phyloP scores from a whole-genome alignment of 345 rosid species.

The Populus alba region DNA sequence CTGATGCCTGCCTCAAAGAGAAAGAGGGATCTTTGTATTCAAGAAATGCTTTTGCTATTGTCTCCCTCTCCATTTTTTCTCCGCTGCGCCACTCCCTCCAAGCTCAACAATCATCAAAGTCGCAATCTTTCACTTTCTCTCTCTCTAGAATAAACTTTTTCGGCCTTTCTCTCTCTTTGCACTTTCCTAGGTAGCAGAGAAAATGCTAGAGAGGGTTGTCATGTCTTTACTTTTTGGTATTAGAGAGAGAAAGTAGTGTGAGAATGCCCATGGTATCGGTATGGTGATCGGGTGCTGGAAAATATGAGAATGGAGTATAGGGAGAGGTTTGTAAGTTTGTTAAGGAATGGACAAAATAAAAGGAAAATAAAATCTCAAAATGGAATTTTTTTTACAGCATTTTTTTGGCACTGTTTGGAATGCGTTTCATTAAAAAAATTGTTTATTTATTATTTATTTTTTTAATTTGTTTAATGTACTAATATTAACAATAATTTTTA shows the following conservation, averaged over 20 bases:
- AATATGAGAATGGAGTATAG: background rate
- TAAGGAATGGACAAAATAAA: no score
- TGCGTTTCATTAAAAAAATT: no score
- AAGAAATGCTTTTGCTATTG: conserved; percentile 21
- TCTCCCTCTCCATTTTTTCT: conserved; percentile 6
- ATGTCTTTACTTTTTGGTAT: background rate
- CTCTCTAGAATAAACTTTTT: background rate
- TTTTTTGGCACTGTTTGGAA: no score
- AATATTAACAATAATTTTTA: no score
- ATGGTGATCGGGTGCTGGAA: background rate
- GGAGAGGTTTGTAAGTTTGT: no score
- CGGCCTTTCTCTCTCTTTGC: conserved; percentile 9
- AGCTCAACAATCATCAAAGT: conserved; percentile 24
- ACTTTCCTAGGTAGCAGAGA: background rate
- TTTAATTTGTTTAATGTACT: no score
- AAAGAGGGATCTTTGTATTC: conserved; percentile 20
- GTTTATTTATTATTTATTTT: no score
- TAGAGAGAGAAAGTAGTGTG: background rate
- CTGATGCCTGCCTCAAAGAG: conserved; percentile 29
- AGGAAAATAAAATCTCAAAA: no score
- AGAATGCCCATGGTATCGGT: no score
- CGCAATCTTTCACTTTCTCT: conserved; percentile 5
- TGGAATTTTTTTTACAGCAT: no score
- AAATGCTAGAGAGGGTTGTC: conserved; percentile 1
- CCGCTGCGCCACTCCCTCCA: background rate